Evolutionary conservation across 1,284 basidiomycete species (phyloP), one percentile per base, ranked within the genome.

Genomic region (Schizophyllum amplum): DNA sequence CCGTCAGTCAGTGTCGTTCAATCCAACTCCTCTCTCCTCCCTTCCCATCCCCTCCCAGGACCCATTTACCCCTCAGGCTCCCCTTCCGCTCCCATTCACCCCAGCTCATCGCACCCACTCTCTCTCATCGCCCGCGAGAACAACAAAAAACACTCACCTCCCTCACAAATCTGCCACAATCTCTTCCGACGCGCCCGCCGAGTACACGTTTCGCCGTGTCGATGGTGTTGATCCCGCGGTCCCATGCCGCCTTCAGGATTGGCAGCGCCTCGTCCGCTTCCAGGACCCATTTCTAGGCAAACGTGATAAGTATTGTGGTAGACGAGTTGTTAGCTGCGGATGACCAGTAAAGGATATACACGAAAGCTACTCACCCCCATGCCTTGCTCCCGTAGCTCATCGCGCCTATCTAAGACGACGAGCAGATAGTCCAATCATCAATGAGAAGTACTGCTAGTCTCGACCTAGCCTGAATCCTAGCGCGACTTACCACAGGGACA

Each of bases 151-250:
- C 27, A 33, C 27, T 33, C 27, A 63, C 63, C 55, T 57, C 52
- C 58, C 62, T 72, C 58, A 87, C 71, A 52, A 84, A 84, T 62
- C 79, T 77, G 9, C 75, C 82, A 7, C 61, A 22, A 78, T 52
- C 1, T 65, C 62, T 51, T 79, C 77, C 0, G 75, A 77, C 55
- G 75, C 74, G 2, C 79, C 79, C 53, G 77, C 76, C 2, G 76
- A 79, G 59, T 82, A 82, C 1, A 78, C 66, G 62, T 86, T 82
- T n/a, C 24, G 83, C 81, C 0, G 84, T 84, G 61, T 81, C 79
- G 55, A 78, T 67, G 15, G 75, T 77, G 54, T 69, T 77, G 57
- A 77, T 67, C 0, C 73, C 75, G 3, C 65, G 60, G 51, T 75
- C 73, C 77, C 77, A 80, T 4, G 78, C 78, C 5, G 73, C 71